These are phyloP conservation scores for Colletotrichum cordylinicola DNA, from an alignment of 2,329 filamentous ascomycete genomes.

Conservation along the genomic window DNA sequence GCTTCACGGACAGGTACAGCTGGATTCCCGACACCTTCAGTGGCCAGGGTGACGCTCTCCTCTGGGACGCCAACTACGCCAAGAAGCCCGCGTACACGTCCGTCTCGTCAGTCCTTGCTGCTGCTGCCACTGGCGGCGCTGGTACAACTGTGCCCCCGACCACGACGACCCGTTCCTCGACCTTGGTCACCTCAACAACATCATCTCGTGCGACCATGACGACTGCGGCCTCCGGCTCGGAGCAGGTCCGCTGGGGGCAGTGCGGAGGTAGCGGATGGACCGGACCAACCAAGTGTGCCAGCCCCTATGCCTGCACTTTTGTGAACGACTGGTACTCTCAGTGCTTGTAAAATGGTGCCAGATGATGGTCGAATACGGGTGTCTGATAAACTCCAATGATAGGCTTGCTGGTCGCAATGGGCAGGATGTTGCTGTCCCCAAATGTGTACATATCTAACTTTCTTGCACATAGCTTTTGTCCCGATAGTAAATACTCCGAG, in stretches of 20 bases:
- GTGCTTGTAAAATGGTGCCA: slow-evolving; percentile 13
- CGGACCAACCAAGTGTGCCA: slow-evolving; percentile 23
- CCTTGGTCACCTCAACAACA: background rate
- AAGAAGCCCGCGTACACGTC: slow-evolving; percentile 45
- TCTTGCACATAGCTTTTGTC: background rate
- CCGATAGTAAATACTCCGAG: background rate
- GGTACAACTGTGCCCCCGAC: background rate
- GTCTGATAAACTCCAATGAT: rapidly evolving
- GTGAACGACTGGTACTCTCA: slow-evolving; percentile 28
- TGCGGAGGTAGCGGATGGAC: slow-evolving; percentile 25
- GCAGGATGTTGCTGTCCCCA: background rate
- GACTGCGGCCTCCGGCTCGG: slow-evolving; percentile 2
- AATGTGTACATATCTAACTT: background rate
- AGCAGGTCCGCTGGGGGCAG: slow-evolving; percentile 24
- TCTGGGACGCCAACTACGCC: slow-evolving; percentile 40
- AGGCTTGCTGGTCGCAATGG: background rate
- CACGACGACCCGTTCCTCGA: background rate
- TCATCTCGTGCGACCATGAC: slow-evolving; percentile 8
- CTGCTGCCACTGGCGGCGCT: slow-evolving; percentile 25
- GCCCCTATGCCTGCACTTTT: slow-evolving; percentile 20
- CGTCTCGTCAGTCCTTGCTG: slow-evolving; percentile 41
- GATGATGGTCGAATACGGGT: background rate
- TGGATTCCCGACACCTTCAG: slow-evolving; percentile 44
- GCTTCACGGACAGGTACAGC: slow-evolving; percentile 43
- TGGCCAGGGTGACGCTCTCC: slow-evolving; percentile 44